Evolutionary conservation across 1,284 basidiomycete genomes (phyloP).

Genomic region (Leccinum subrobustum): DNA sequence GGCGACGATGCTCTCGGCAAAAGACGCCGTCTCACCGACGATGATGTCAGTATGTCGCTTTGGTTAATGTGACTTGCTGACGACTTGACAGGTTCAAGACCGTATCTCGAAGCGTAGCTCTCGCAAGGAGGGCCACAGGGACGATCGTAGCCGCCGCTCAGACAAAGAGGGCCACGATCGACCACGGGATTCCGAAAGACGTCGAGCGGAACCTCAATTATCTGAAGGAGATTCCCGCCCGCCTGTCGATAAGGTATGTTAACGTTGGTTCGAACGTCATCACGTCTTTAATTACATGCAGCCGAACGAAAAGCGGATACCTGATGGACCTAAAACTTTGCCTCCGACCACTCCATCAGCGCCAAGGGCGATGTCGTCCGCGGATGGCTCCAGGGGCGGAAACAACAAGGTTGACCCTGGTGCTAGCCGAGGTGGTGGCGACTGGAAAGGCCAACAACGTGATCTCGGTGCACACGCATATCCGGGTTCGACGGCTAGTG

Average conservation of each 20-base stretch:
- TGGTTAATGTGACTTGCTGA: constrained; percentile 15
- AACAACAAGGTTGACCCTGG: constrained; percentile 37
- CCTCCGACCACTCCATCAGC: constrained; percentile 65
- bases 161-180: constrained; percentile 71
- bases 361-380: constrained; percentile 65
- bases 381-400: constrained; percentile 36
- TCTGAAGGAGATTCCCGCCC: constrained; percentile 46
- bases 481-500: constrained; percentile 16
- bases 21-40: constrained; percentile 61
- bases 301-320: constrained; percentile 55
- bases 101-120: constrained; percentile 70
- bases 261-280: background rate
- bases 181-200: constrained; percentile 62
- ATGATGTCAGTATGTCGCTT: constrained; percentile 47
- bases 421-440: constrained; percentile 36
- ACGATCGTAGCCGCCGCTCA: constrained; percentile 64
- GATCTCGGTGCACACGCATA: constrained; percentile 31
- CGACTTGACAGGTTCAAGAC: constrained; percentile 48
- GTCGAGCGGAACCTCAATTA: constrained; percentile 60
- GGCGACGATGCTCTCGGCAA: constrained; percentile 64
- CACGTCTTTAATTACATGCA: constrained; percentile 23
- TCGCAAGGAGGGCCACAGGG: constrained; percentile 71
- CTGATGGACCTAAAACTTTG: constrained; percentile 54
- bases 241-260: constrained; percentile 57
- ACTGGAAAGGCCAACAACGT: constrained; percentile 35